A percentile compares a stretch with the other conserved stretches of the same genome.
Conservation (phyloP, 1,284 basidiomycete genomes). For the Leccinum pallidistipes region DNA sequence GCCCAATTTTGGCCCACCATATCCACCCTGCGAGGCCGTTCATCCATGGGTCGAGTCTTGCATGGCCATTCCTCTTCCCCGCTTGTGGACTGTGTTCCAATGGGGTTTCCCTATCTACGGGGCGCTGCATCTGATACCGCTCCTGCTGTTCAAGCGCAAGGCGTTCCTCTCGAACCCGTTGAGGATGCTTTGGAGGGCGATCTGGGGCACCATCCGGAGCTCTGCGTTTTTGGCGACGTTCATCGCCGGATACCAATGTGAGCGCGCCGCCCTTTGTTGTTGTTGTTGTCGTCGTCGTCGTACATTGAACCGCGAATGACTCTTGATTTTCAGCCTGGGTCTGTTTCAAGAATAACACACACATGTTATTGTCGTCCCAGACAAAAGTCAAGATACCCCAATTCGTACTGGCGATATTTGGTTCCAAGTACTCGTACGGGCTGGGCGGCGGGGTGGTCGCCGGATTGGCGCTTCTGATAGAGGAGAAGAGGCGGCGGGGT, state of each 20-base stretch:
- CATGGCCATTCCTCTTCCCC: constrained; percentile 61
- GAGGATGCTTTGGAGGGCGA: constrained; percentile 62
- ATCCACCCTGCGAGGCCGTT: constrained; percentile 66
- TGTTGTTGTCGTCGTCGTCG: neutral
- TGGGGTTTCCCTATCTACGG: constrained; percentile 90
- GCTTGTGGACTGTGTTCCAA: constrained; percentile 80
- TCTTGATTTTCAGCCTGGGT: constrained; percentile 53
- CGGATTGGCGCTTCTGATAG: constrained; percentile 82
- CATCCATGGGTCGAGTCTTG: constrained; percentile 85
- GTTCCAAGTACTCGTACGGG: constrained; percentile 74
- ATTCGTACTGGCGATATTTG: constrained; percentile 53
- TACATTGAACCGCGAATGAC: neutral
- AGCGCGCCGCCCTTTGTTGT: constrained; percentile 24
- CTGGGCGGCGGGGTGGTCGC: constrained; percentile 74
- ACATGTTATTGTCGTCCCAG: constrained; percentile 48
- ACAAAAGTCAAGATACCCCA: constrained; percentile 45
- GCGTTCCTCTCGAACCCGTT: constrained; percentile 62
- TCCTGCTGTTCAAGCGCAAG: constrained; percentile 72
- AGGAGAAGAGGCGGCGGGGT: constrained; percentile 78
- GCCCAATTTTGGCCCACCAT: constrained; percentile 51
- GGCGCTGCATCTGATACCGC: constrained; percentile 88
- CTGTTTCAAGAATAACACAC: constrained; percentile 71
- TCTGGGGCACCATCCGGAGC: constrained; percentile 78
- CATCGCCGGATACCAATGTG: constrained; percentile 84
- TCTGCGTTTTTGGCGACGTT: constrained; percentile 89